Percentiles rank a stretch among this genome's conserved stretches.
Conservation (phyloP, 2,329 filamentous ascomycete genomes). For the Xylariomycetidae sp. region DNA sequence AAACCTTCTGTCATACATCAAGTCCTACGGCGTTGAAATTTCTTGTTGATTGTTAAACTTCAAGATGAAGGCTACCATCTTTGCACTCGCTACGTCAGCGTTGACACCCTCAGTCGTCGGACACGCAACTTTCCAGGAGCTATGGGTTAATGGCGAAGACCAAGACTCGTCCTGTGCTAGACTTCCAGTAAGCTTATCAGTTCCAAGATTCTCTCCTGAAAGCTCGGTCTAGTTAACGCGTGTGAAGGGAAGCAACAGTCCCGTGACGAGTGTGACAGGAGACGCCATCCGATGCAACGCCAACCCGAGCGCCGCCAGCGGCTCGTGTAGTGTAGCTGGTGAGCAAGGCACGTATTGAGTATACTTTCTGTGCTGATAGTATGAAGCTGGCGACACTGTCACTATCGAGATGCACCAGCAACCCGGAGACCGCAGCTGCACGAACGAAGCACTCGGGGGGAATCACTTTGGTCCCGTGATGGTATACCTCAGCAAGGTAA, state of each 20-base stretch:
- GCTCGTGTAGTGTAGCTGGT: conserved; percentile 28
- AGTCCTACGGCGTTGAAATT: too few species aligned
- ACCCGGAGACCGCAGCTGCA: conserved; percentile 36
- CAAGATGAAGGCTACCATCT: conserved; percentile 12
- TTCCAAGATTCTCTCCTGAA: not conserved
- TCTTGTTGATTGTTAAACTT: too few species aligned
- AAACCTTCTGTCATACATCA: too few species aligned
- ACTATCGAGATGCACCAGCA: conserved; percentile 46
- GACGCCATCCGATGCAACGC: conserved; percentile 38
- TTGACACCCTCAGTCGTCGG: conserved; percentile 32
- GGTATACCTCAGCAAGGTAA: conserved; percentile 43
- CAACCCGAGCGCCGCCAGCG: conserved; percentile 24
- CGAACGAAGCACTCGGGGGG: conserved; percentile 46
- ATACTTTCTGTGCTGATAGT: conserved; percentile 5
- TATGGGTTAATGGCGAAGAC: conserved; percentile 42
- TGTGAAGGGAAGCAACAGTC: conserved; percentile 33
- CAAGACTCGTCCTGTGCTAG: conserved; percentile 21
- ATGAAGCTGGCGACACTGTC: conserved; percentile 30
- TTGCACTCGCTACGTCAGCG: conserved; percentile 7
- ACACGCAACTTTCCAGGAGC: conserved; percentile 48
- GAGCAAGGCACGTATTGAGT: too few species aligned
- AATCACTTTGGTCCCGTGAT: conserved; percentile 47
- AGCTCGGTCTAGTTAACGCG: not conserved
- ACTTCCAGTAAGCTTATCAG: conserved; percentile 12
- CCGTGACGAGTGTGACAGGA: conserved; percentile 33